Base-by-base conservation (phyloP, 176 grass and related monocot species). In the Avena insularis region DNA sequence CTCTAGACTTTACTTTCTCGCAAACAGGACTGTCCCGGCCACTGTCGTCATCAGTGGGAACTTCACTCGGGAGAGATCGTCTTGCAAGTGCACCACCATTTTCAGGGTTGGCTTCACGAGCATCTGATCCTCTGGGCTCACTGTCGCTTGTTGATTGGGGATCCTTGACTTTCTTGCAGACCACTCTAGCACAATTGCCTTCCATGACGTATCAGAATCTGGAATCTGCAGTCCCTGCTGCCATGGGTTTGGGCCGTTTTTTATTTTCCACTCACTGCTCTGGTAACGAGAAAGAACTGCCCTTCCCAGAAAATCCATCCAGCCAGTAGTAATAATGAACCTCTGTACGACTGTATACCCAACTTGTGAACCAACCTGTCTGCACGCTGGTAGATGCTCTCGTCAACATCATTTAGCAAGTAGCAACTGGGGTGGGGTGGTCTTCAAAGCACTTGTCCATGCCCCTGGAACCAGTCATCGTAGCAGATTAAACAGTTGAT, bases 311-410 rank as follows among this genome's bases (percentile, higher is more conserved):
- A 82, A 92, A 98, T 61, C 82, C 90, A 87, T 95, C 96, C 45
- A 98, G 55, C 93, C 96, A 98, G 79, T 92, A 98, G 68, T 92
- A 95, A 9, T 93, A 98, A 78, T 98, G 96, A 38, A 98, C 95
- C 90, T 93, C 93, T 29, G 91, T 93, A 45, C 38, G 4, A 25
- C 25, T 25, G 25, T 25, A 77, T 25, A 77, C 91, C 87, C 73
- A 98, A 88, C 83, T 98, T 95, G 85, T 95, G 86, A 81, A 87
- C 90, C 88, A 98, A 46, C 93, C 95, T 93, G 82, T 98, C 93
- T 78, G 93, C 90, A 65, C 91, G 91, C 48, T 89, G 64, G 31
- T 98, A 93, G 11, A 98, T 76, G 19, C 60, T 90, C 70, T 82
- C 36, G 77, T 95, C 88, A 54, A 76, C 64, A 69, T 95, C 93